These are phyloP conservation scores for Xylariaceae sp. DNA, from an alignment of 2,329 filamentous ascomycete genomes.

Conservation along the genomic window DNA sequence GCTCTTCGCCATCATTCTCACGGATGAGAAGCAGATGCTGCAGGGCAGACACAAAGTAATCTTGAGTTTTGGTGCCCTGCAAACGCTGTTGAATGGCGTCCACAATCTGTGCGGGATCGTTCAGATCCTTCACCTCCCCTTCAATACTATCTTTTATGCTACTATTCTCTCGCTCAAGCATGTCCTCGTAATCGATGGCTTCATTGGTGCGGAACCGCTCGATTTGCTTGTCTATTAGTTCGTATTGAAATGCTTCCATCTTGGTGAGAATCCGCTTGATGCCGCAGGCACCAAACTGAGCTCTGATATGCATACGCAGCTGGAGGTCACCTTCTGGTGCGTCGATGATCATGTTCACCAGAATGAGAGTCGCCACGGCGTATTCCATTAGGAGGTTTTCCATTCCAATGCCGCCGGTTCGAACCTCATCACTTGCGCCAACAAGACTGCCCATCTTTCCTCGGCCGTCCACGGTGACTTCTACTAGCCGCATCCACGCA, in stretches of 20 bases:
- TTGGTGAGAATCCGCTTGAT: conserved; percentile 91
- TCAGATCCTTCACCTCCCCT: conserved; percentile 83
- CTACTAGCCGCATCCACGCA: conserved; percentile 96
- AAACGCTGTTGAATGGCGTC: conserved; percentile 87
- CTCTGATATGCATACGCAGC: conserved; percentile 86
- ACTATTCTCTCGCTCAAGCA: conserved; percentile 84
- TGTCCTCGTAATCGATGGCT: conserved; percentile 96
- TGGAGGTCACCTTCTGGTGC: conserved; percentile 84
- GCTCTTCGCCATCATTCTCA: conserved; percentile 86
- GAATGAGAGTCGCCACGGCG: conserved; percentile 85
- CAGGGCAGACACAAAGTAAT: conserved; percentile 93
- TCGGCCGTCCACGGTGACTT: conserved; percentile 92
- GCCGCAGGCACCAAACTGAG: conserved; percentile 92
- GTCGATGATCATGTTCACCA: conserved; percentile 96
- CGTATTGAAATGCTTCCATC: conserved; percentile 98
- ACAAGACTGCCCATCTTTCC: conserved; percentile 99
- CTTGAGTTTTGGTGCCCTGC: conserved; percentile 75
- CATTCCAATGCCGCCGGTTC: conserved; percentile 95
- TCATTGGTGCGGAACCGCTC: conserved; percentile 90
- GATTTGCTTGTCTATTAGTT: conserved; percentile 96
- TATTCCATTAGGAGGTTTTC: conserved; percentile 99
- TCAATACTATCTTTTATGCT: conserved; percentile 86
- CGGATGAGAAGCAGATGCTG: conserved; percentile 92
- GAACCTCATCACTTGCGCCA: conserved; percentile 90
- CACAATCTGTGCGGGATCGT: conserved; percentile 85